These are phyloP conservation scores for Paraphaeosphaeria minitans DNA, from an alignment of 2,329 filamentous ascomycete species.

Conservation along the genomic window DNA sequence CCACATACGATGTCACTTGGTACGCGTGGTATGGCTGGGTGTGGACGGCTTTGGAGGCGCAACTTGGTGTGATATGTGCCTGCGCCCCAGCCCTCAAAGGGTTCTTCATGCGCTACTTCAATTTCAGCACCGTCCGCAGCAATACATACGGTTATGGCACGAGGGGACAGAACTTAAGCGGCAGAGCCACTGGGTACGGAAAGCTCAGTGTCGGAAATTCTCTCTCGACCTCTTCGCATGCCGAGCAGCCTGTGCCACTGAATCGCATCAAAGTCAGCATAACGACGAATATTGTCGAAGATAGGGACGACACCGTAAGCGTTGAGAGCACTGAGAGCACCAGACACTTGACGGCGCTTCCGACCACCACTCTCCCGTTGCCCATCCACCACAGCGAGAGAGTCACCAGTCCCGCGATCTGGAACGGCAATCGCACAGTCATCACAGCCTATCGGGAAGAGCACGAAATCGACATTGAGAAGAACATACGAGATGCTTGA, in stretches of 20 bases:
- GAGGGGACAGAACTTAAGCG: not conserved
- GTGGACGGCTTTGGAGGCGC: slow-evolving; percentile 50
- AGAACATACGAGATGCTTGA: not conserved
- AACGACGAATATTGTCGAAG: slow-evolving; percentile 13
- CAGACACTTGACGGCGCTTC: slow-evolving; percentile 13
- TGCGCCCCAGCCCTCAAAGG: slow-evolving; percentile 51
- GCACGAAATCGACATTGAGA: slow-evolving; percentile 1
- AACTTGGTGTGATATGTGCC: slow-evolving; percentile 51
- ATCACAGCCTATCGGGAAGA: not conserved
- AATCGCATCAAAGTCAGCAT: slow-evolving; percentile 14
- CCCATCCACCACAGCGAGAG: not conserved
- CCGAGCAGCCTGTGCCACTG: slow-evolving; percentile 9
- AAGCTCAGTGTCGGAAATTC: slow-evolving; percentile 11
- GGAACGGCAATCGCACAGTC: slow-evolving; percentile 11
- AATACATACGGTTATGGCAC: slow-evolving; percentile 15
- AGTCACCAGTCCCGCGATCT: not conserved
- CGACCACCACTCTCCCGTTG: not conserved
- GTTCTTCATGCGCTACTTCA: slow-evolving; percentile 51
- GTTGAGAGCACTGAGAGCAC: slow-evolving; percentile 14
- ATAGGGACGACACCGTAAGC: slow-evolving; percentile 12
- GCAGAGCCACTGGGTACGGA: not conserved
- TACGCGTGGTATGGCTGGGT: slow-evolving; percentile 46
- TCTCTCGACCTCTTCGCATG: not conserved
- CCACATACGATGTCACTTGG: slow-evolving; percentile 50
- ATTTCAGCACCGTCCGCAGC: slow-evolving; percentile 16